Percentiles rank a stretch among this genome's conserved stretches.
phyloP scores from a whole-genome alignment of 495 filamentous ascomycete genomes.

The Aspergillus carlsbadensis region DNA sequence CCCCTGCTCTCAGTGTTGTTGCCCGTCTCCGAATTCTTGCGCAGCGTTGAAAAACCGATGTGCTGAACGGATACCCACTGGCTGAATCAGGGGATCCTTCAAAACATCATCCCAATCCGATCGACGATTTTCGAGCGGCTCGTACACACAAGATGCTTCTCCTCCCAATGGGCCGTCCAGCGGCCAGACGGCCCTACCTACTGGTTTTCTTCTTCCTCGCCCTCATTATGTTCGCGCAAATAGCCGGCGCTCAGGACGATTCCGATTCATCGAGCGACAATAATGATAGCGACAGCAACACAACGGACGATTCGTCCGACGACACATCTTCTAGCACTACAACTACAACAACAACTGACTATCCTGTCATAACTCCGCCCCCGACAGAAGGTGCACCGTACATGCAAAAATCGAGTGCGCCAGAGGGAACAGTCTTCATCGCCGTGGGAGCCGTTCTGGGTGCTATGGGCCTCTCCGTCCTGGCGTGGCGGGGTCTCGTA shows the following conservation, averaged over 20 bases:
- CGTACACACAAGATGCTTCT: constrained; percentile 12
- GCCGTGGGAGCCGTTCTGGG: constrained; percentile 85
- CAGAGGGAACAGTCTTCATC: constrained; percentile 96
- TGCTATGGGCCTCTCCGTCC: constrained; percentile 72
- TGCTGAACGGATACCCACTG: neutral
- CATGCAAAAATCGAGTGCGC: constrained; percentile 88
- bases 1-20: neutral
- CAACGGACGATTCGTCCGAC: constrained; percentile 24
- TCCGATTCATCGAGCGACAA: neutral
- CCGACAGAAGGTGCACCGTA: constrained; percentile 84
- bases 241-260: constrained; percentile 18
- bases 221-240: constrained; percentile 17
- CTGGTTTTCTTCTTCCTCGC: constrained; percentile 25
- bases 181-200: constrained; percentile 24
- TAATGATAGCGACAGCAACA: neutral
- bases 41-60: neutral
- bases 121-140: neutral
- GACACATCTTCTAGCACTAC: constrained; percentile 24
- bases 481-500: constrained; percentile 85
- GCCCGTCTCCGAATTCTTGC: neutral
- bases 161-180: constrained; percentile 22
- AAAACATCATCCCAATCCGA: neutral
- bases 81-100: neutral
- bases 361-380: constrained; percentile 62
- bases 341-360: constrained; percentile 24